phyloP scores from a whole-genome alignment of 305 asterid genomes.

The Vinca major region DNA sequence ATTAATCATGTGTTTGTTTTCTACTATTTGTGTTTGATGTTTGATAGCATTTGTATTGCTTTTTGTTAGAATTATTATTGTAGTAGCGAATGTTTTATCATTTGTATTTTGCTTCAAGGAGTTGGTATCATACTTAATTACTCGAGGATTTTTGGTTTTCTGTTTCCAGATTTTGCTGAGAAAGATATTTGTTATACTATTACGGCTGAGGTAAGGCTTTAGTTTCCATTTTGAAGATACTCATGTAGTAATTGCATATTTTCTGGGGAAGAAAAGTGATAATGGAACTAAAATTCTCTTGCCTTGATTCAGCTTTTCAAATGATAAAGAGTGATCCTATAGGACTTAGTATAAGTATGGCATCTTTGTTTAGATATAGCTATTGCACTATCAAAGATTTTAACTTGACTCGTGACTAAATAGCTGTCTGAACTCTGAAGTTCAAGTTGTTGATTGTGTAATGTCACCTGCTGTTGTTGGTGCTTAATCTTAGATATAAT shows the following conservation, averaged over 20 bases:
- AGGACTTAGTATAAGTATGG: background rate
- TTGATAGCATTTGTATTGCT: no score
- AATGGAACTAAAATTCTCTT: background rate
- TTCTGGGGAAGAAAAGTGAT: background rate
- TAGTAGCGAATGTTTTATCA: background rate
- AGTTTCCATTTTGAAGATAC: background rate
- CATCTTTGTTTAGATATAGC: background rate
- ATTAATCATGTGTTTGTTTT: background rate
- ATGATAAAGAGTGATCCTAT: background rate
- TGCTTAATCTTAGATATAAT: background rate
- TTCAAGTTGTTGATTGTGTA: background rate
- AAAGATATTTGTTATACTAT: constrained; percentile 49
- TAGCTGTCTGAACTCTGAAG: background rate
- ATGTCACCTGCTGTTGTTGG: background rate
- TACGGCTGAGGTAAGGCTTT: constrained; percentile 58
- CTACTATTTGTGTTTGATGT: no score
- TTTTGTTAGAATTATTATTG: background rate
- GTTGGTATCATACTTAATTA: background rate
- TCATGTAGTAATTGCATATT: background rate
- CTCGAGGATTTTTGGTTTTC: constrained; percentile 5
- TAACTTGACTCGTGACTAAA: background rate
- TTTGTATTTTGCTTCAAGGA: background rate
- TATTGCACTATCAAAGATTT: background rate
- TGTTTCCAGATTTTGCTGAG: constrained; percentile 38
- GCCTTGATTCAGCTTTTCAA: background rate